phyloP scores from a whole-genome alignment of 371 early-diverging fungal species.

The Phascolomyces articulosus region DNA sequence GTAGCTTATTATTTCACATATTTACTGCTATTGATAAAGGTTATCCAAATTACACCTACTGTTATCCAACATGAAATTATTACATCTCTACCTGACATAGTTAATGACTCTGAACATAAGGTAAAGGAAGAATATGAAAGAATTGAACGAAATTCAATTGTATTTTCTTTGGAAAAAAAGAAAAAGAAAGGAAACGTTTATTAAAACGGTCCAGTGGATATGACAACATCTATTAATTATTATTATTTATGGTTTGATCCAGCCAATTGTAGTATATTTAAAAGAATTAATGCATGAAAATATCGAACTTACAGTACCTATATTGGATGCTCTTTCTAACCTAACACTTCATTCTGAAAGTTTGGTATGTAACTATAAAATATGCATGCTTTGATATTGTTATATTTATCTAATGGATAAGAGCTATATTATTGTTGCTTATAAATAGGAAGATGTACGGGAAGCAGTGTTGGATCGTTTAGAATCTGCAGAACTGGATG shows the following conservation, averaged over 20 bases:
- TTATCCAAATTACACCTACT: constrained; percentile 65
- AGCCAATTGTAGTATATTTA: constrained; percentile 65
- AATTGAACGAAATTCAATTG: background rate
- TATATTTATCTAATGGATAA: background rate
- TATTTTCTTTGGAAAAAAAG: too few species aligned
- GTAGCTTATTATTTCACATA: background rate
- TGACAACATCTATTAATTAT: too few species aligned
- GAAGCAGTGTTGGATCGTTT: constrained; percentile 65
- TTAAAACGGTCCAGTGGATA: too few species aligned
- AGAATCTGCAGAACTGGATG: constrained; percentile 70
- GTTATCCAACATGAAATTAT: constrained; percentile 80
- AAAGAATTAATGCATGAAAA: constrained; percentile 67
- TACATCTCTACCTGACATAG: constrained; percentile 73
- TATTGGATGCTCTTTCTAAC: constrained; percentile 78
- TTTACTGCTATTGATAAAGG: constrained; percentile 27
- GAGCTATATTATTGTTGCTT: background rate
- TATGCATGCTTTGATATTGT: background rate
- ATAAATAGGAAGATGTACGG: constrained; percentile 50
- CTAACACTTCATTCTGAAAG: constrained; percentile 61
- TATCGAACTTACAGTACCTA: constrained; percentile 67
- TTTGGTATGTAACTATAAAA: constrained; percentile 32
- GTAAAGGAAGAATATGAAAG: too few species aligned
- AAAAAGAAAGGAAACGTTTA: background rate
- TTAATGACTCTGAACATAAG: constrained; percentile 77
- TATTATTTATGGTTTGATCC: background rate